Evolutionary conservation across 2,329 filamentous ascomycete genomes (phyloP), one percentile per base, ranked within the genome.

Genomic region (Gremmenia infestans): DNA sequence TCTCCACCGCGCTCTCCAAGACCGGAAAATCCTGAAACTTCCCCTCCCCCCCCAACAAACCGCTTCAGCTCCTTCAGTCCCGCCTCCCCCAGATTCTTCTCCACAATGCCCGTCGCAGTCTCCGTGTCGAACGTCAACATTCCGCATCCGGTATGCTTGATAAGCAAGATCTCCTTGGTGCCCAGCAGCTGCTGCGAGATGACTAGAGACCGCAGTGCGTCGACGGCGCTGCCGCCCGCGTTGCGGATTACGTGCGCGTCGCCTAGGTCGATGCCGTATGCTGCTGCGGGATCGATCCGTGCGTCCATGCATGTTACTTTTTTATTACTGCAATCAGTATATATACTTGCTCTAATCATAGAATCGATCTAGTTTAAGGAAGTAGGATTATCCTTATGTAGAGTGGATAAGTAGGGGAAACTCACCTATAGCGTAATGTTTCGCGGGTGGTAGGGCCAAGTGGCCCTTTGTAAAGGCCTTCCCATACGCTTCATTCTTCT

Each of bases 211-310:
- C 89, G 85, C 6, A 92, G 76, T 0, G 85, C 87, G 55, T 93
- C 89, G 39, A 76, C 73, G 1, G 82, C 85, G n/a, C 80, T 83
- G 1, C 77, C 88, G 2, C 86, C 86, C 9, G 85, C 87, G 62
- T 91, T 92, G 56, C 88, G 83, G 57, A 91, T 86, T 35, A 91
- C 82, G 70, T 94, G 89, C 0, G 89, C 89, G 61, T 91, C 87
- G 40, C 89, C 89, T n/a, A 89, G 79, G 19, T 79, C 74, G 55
- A 92, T 86, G 8, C 85, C 86, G 53, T 91, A 86, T 1, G 86
- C 86, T 12, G 80, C 74, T 3, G 82, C 79, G 0, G 89, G 83
- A 64, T 93, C 79, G 63, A 85, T 75, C 50, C 89, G 83, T 5
- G 89, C 87, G 67, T 94, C 89, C 88, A 94, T 94, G 72, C 89